Percentiles rank a stretch among this genome's conserved stretches.
Evolutionary conservation across 345 rosid genomes (phyloP).

Genomic region (Abelmoschus esculentus): DNA sequence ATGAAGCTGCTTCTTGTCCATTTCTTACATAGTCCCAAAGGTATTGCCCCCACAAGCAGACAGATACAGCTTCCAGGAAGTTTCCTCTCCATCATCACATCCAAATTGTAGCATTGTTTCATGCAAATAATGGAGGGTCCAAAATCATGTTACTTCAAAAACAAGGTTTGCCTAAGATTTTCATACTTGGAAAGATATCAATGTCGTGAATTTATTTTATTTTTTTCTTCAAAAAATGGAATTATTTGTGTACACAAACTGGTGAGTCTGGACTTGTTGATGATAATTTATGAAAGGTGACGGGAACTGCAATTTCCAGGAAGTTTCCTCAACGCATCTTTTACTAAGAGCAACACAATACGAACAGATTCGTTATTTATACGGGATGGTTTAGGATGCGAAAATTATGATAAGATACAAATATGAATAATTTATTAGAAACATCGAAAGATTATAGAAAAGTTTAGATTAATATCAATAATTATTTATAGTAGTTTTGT

Average conservation of each 20-base stretch:
- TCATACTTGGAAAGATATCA: background rate
- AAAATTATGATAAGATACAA: too few species aligned
- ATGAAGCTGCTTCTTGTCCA: background rate
- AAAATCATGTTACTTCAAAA: background rate
- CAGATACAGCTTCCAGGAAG: constrained; percentile 3
- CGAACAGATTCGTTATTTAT: background rate
- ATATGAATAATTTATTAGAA: too few species aligned
- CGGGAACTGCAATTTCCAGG: constrained; percentile 6
- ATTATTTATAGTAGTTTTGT: too few species aligned
- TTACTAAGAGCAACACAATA: background rate
- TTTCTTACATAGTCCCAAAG: background rate
- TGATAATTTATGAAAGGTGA: background rate
- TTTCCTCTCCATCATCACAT: background rate
- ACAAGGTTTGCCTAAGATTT: background rate
- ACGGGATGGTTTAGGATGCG: background rate
- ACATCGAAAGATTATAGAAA: too few species aligned
- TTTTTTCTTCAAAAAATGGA: background rate
- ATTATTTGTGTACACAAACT: background rate
- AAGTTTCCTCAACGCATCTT: background rate
- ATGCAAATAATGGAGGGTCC: background rate
- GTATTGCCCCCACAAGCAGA: background rate
- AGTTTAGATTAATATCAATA: too few species aligned
- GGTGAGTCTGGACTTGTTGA: background rate
- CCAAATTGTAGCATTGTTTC: background rate
- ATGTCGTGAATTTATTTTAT: background rate